phyloP scores from a whole-genome alignment of 352 stramenopile species.

The Phytophthora crassamura region DNA sequence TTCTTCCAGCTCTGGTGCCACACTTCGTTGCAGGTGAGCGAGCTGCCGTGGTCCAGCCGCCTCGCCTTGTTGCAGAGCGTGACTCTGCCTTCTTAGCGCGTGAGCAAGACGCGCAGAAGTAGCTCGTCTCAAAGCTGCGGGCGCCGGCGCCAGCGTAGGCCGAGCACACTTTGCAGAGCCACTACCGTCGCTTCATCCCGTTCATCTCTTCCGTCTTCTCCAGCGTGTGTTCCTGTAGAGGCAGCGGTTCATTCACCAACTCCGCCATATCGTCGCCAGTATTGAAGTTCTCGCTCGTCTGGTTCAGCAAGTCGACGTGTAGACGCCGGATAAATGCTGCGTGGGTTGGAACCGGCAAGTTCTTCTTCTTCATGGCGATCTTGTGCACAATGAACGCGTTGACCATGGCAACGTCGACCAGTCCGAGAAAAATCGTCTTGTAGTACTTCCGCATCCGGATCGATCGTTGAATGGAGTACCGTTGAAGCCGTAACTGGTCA shows the following conservation, averaged over 20 bases:
- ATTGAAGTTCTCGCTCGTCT: constrained; percentile 7
- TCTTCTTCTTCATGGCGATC: neutral
- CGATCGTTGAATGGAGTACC: constrained; percentile 25
- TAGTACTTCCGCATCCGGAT: constrained; percentile 28
- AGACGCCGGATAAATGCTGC: neutral
- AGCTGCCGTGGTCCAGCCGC: constrained; percentile 3
- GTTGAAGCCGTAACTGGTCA: constrained; percentile 19
- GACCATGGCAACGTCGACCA: constrained; percentile 31
- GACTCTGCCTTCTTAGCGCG: constrained; percentile 14
- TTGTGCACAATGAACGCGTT: constrained; percentile 34
- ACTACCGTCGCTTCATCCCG: constrained; percentile 23
- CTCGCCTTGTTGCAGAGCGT: constrained; percentile 21
- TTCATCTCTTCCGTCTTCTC: constrained; percentile 27
- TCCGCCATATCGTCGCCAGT: constrained; percentile 6
- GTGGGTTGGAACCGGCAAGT: constrained; percentile 1
- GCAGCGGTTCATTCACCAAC: constrained; percentile 7
- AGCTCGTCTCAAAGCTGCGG: constrained; percentile 29
- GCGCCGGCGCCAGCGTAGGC: constrained; percentile 10
- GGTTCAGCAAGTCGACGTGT: neutral
- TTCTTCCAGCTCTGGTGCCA: constrained; percentile 33
- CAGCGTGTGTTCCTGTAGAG: no score
- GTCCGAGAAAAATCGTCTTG: constrained; percentile 35
- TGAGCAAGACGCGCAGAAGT: constrained; percentile 19
- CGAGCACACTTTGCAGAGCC: constrained; percentile 32
- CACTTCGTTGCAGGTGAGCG: constrained; percentile 19